Base-by-base conservation (phyloP, 129 eudicot species). In the Flaveria linearis region DNA sequence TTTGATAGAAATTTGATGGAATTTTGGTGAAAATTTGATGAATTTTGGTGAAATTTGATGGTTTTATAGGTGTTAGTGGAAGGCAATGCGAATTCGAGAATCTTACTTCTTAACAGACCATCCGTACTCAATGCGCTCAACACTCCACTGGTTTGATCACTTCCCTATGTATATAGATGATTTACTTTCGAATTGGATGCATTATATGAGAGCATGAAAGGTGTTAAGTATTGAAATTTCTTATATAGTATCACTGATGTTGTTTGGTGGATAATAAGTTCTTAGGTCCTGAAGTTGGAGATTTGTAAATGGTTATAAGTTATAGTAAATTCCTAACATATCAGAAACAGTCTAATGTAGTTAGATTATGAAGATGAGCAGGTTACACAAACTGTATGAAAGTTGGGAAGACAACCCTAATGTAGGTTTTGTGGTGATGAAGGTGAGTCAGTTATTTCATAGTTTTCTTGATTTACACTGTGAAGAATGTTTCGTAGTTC, bases 401-500 rank as follows among this genome's bases (percentile, higher is more conserved):
- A 76, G 73, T 47, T 91, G 92, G 92, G 97, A 91, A 82, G 87
- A 85, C 18, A 81, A 85, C 45, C 92, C 86, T 60, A 73, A 83
- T 23, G 60, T 91, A 74, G 92, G 92, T 61, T 88, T 91, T 80
- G 90, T 91, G 81, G 86, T 82, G 33, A 45, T 87, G 84, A 91
- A 91, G 97, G 95, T 87, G 85, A 28, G 16, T 25, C 68, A 15
- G 45, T 63, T 30, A 45, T 41, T 2, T 60, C 42, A 3, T 58
- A 25, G 2, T 45, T 68, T 49, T 43, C 45, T 20, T 72, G 36
- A 55, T 55, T 57, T 73, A 36, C 0, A 9, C 1, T 1, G 1
- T 57, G 53, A 47, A 64, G 18, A 47, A 63, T 73, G 1, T 1
- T 57, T 61, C 28, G 16, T 43, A 2, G 71, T 66, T 39, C 3